Percentiles rank a stretch among this genome's conserved stretches.
Evolutionary conservation across 257 asterid genomes (phyloP).

Genomic region (Solanum appendiculatum): DNA sequence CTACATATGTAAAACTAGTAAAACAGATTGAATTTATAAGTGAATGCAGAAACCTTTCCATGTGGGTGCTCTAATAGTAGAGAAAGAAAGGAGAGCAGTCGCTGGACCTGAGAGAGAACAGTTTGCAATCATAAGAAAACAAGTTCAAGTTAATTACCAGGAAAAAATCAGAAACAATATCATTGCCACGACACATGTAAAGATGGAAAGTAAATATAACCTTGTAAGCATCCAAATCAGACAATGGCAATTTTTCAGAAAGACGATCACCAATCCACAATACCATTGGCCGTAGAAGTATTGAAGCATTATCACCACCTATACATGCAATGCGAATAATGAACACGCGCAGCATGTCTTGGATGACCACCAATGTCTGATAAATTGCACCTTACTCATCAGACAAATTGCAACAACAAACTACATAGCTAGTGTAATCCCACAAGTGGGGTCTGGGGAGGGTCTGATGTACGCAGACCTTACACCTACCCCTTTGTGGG

Average conservation of each 20-base stretch:
- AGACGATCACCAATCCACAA: constrained; percentile 47
- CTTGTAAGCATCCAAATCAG: constrained; percentile 76
- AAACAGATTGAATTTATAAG: background rate
- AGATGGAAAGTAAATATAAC: constrained; percentile 13
- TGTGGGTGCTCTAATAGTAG: constrained; percentile 81
- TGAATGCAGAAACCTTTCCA: constrained; percentile 57
- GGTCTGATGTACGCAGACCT: background rate
- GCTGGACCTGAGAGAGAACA: constrained; percentile 46
- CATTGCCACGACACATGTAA: background rate
- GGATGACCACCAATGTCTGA: constrained; percentile 43
- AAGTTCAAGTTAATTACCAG: background rate
- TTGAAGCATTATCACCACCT: constrained; percentile 55
- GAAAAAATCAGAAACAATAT: background rate
- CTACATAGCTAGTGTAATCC: background rate
- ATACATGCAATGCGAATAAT: constrained; percentile 67
- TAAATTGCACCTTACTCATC: background rate
- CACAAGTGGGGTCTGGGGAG: background rate
- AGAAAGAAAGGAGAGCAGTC: constrained; percentile 57
- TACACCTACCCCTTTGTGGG: background rate
- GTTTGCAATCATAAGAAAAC: constrained; percentile 6
- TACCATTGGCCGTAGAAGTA: constrained; percentile 58
- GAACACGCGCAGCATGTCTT: constrained; percentile 77
- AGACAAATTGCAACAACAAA: background rate
- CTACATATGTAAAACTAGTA: background rate
- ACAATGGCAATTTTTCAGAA: constrained; percentile 37